Percentiles rank a stretch among this genome's conserved stretches.
phyloP scores from a whole-genome alignment of 495 filamentous ascomycete genomes.

The Xylaria curta region DNA sequence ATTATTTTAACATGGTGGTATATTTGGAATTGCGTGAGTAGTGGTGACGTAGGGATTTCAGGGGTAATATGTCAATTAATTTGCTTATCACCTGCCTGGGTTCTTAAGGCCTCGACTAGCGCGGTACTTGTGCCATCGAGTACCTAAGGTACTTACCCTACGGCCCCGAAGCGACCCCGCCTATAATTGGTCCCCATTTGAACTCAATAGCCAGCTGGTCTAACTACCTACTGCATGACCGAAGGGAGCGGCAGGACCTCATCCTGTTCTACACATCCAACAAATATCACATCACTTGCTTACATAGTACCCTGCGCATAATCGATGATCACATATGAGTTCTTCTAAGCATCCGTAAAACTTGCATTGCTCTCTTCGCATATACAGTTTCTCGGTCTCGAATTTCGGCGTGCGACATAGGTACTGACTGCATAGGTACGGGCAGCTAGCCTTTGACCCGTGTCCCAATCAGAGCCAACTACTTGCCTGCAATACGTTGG shows the following conservation, averaged over 20 bases:
- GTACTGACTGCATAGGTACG: too few relatives aligned
- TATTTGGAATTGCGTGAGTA: too few relatives aligned
- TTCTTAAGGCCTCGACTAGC: too few relatives aligned
- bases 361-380: background rate
- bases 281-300: conserved; percentile 4
- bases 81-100: too few relatives aligned
- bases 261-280: conserved; percentile 8
- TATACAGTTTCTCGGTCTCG: background rate
- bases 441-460: background rate
- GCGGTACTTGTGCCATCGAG: too few relatives aligned
- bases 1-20: too few relatives aligned
- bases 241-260: conserved; percentile 15
- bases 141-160: too few relatives aligned
- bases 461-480: background rate
- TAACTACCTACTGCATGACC: background rate
- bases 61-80: too few relatives aligned
- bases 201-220: background rate
- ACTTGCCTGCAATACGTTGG: background rate
- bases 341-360: background rate
- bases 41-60: too few relatives aligned
- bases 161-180: conserved; percentile 13
- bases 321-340: background rate
- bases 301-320: background rate
- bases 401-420: background rate
- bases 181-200: conserved; percentile 19